Conservation (phyloP, 202 grass and related monocot genomes). For the Saccharum hybrid region DNA sequence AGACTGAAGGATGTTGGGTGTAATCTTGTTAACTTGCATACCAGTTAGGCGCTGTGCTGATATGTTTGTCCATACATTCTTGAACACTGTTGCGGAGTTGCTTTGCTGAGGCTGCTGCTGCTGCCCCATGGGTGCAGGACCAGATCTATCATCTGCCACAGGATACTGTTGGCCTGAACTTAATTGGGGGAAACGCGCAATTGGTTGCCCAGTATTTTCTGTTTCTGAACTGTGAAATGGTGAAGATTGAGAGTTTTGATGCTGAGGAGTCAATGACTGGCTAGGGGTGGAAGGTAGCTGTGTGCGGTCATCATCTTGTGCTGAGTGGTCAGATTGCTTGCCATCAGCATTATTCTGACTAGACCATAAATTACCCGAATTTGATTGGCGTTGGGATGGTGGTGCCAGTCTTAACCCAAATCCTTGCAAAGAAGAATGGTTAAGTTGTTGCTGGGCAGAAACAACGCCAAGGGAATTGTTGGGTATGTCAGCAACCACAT, state of each 20-base stretch:
- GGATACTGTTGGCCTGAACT: slow-evolving; percentile 62
- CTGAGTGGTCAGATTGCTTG: slow-evolving; percentile 57
- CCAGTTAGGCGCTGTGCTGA: slow-evolving; percentile 66
- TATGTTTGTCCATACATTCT: slow-evolving; percentile 99
- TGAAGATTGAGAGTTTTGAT: slow-evolving; percentile 47
- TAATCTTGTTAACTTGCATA: slow-evolving; percentile 69
- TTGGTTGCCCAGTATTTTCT: slow-evolving; percentile 52
- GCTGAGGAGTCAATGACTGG: slow-evolving; percentile 42
- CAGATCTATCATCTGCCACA: slow-evolving; percentile 54
- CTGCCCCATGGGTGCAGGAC: slow-evolving; percentile 48
- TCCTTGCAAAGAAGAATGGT: slow-evolving; percentile 73
- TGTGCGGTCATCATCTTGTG: slow-evolving; percentile 56
- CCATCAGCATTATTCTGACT: slow-evolving; percentile 56
- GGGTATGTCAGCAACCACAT: slow-evolving; percentile 50
- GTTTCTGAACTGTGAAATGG: slow-evolving; percentile 49
- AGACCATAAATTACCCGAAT: slow-evolving; percentile 58
- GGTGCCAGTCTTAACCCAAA: slow-evolving; percentile 87
- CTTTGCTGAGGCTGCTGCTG: slow-evolving; percentile 60
- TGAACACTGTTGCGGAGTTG: slow-evolving; percentile 78
- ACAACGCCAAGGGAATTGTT: slow-evolving; percentile 48
- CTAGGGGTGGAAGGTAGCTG: slow-evolving; percentile 54
- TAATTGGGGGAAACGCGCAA: slow-evolving; percentile 55
- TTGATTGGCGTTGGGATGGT: slow-evolving; percentile 63
- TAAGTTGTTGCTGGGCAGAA: slow-evolving; percentile 63
- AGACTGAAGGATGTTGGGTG: slow-evolving; percentile 89